Evolutionary conservation across 2,329 filamentous ascomycete species (phyloP), one percentile per base, ranked within the genome.

Genomic region (Geoglossum cookeanum): DNA sequence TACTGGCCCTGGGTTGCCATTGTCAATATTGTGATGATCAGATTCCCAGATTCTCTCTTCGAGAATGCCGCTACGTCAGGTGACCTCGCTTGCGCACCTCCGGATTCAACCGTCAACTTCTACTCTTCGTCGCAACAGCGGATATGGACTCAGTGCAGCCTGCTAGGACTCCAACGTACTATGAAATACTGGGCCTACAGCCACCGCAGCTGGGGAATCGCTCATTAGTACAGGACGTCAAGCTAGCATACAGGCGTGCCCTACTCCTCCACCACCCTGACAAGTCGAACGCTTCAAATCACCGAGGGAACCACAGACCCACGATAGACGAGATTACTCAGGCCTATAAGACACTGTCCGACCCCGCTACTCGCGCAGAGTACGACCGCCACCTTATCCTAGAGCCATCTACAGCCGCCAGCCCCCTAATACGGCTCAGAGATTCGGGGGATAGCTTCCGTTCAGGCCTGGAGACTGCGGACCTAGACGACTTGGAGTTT

Each of bases 231-330:
- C 49, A 39, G 39, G 71, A 74, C 44, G 66, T 79, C 57, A 78
- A 76, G 64, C 60, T 68, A 33, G 79, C 79, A 8, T 83, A 83
- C 65, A 76, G 75, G 59, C 72, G 70, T 53, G 76, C 78, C 5
- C 69, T 83, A 29, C 70, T 83, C 4, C 66, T 67, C 30, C 71
- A 80, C 62, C 80, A 83, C 64, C 80, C 80, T 0, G 79, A 83
- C 67, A 81, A 80, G 65, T 55, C 60, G 11, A 37, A 56, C 29
- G 17, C 42, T 22, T 22, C 42, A 9, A 45, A 4, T 3, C 1
- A 13, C n/a, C 5, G 42, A 15, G 5, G 39, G 9, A 57, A 30
- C 33, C 44, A 42, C 6, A 55, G 32, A 39, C 70, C 65, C 58
- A 75, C 75, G 9, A 69, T 83, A 53, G 80, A 83, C 64, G 71